These are phyloP conservation scores for Hypholoma fasciculare DNA, from an alignment of 768 basidiomycete species.

Conservation along the genomic window DNA sequence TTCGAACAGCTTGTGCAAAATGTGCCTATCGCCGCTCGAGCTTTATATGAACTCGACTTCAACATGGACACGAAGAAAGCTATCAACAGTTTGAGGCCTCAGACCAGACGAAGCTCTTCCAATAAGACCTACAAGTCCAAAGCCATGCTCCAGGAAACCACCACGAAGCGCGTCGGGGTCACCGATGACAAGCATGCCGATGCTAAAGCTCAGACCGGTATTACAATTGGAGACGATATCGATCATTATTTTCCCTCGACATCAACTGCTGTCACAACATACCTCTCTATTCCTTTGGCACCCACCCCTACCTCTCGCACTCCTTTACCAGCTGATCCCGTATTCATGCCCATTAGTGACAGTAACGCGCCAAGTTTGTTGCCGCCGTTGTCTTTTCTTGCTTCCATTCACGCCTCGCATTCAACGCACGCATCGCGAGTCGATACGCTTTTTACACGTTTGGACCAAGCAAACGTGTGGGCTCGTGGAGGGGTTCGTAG, in stretches of 20 bases:
- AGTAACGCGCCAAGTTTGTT: slow-evolving; percentile 18
- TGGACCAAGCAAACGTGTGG: slow-evolving; percentile 75
- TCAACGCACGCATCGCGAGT: slow-evolving; percentile 63
- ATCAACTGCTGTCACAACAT: slow-evolving; percentile 52
- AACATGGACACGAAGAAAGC: slow-evolving; percentile 57
- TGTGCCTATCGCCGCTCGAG: slow-evolving; percentile 73
- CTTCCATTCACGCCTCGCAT: slow-evolving; percentile 51
- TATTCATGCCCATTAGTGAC: slow-evolving; percentile 12
- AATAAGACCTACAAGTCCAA: slow-evolving; percentile 20
- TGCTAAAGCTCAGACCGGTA: neutral
- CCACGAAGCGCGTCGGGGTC: neutral
- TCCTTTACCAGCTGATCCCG: slow-evolving; percentile 44
- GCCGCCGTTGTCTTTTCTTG: slow-evolving; percentile 55
- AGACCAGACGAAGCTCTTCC: slow-evolving; percentile 18
- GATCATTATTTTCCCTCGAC: slow-evolving; percentile 61
- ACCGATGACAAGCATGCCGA: neutral
- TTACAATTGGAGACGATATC: slow-evolving; percentile 31
- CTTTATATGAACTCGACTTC: slow-evolving; percentile 75
- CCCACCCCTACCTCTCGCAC: slow-evolving; percentile 64
- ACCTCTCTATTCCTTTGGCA: slow-evolving; percentile 70
- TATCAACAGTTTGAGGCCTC: slow-evolving; percentile 13
- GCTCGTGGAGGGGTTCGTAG: slow-evolving; percentile 55
- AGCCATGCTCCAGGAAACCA: neutral
- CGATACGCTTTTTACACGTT: slow-evolving; percentile 63
- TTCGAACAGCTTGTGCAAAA: slow-evolving; percentile 83